Conservation (phyloP, 2,329 filamentous ascomycete species). For the Colletotrichum navitas region DNA sequence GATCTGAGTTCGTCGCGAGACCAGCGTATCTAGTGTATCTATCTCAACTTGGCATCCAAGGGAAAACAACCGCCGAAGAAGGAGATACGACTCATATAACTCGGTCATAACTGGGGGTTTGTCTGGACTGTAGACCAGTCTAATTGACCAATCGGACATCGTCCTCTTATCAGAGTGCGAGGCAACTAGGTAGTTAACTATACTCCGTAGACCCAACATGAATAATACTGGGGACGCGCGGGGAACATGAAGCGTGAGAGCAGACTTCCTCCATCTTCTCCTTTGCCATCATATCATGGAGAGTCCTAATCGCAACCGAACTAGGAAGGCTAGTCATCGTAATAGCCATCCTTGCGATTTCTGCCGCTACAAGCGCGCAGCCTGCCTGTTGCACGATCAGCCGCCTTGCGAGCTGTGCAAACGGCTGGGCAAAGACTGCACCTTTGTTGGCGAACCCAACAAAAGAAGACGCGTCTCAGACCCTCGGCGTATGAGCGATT, state of each 20-base stretch:
- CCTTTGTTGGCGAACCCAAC: slow-evolving; percentile 29
- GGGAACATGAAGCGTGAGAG: slow-evolving; percentile 11
- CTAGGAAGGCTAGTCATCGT: slow-evolving; percentile 12
- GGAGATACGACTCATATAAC: neutral
- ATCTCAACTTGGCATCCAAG: neutral
- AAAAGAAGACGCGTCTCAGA: slow-evolving; percentile 22
- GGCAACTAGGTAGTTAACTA: too few species aligned
- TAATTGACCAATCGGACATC: slow-evolving; percentile 29
- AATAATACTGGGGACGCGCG: slow-evolving; percentile 28
- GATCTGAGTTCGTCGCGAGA: slow-evolving; percentile 15
- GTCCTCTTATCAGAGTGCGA: slow-evolving; percentile 20
- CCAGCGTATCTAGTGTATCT: neutral
- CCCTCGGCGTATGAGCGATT: slow-evolving; percentile 4
- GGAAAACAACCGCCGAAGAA: neutral
- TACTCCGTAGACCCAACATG: neutral
- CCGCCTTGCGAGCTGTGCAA: slow-evolving; percentile 34
- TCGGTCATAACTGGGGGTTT: neutral
- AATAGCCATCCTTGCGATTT: slow-evolving; percentile 36
- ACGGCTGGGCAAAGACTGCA: slow-evolving; percentile 31
- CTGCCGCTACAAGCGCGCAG: slow-evolving; percentile 37
- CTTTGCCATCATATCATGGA: slow-evolving; percentile 23
- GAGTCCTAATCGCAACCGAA: neutral
- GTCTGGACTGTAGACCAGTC: neutral
- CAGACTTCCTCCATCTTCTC: neutral
- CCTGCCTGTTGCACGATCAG: slow-evolving; percentile 16